Evolutionary conservation across 1,284 basidiomycete species (phyloP), one percentile per base, ranked within the genome.

Genomic region (Ceratobasidium sp.): DNA sequence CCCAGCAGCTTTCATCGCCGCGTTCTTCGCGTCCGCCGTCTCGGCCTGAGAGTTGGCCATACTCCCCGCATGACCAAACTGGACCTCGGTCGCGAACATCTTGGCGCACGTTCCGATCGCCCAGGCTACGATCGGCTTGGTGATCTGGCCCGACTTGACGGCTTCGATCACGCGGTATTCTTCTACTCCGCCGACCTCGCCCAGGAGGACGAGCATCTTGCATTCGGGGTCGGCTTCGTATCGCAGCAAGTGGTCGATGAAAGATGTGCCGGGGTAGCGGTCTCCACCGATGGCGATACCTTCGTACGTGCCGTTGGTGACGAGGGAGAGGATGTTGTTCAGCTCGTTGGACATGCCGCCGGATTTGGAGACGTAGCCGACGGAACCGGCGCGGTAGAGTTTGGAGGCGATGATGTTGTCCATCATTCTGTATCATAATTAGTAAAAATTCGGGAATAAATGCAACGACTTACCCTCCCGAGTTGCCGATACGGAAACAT

Each of bases 311-410:
- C 97, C 98, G 88, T 99, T 97, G 85, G 97, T 98, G 84, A 95
- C 93, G 84, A 98, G 91, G 64, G 96, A 97, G 81, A 99, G 93
- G 84, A 99, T 99, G 90, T 99, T 99, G 94, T 99, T 99, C 82
- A 99, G 90, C 88, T 99, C 98, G 89, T 99, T 99, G 82, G 97
- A 99, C 98, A 99, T 99, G 86, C 98, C 97, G 82, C 97, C 97
- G 15, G 97, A 99, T 89, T 99, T 99, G 87, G 96, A 98, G 85
- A 99, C 97, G 87, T 99, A 99, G 84, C 96, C 97, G 83, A 99
- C 95, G 28, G 96, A 97, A 79, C 97, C 98, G 64, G 97, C 88
- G 83, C 97, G 96, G 92, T 99, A 99, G 81, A 99, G 94, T 90
- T 99, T 99, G 81, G 96, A 98, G 20, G 97, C 88, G 83, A 99